A percentile compares a stretch with the other conserved stretches of the same genome.
Evolutionary conservation across 805 yeast species (phyloP).

Genomic region (Candida nemodendra): DNA sequence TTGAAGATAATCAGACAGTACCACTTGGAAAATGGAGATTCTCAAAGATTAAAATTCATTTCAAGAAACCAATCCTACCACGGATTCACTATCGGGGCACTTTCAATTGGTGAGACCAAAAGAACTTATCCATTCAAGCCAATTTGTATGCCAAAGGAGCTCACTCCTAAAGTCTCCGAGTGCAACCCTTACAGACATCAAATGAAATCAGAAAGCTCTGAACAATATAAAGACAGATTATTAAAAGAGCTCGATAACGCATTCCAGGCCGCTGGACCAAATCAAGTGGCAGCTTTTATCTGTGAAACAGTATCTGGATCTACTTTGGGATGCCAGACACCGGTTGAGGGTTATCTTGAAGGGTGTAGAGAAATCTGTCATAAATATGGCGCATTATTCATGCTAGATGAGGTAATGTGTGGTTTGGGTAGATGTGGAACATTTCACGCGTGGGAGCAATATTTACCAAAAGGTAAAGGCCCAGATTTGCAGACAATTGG

Average conservation of each 20-base stretch:
- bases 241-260: slow-evolving; percentile 38
- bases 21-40: slow-evolving; percentile 38
- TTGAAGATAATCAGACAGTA: slow-evolving; percentile 58
- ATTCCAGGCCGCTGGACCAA: slow-evolving; percentile 40
- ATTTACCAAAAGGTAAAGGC: slow-evolving; percentile 24
- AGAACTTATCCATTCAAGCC: slow-evolving; percentile 33
- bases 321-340: slow-evolving; percentile 42
- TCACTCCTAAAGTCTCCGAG: slow-evolving; percentile 25
- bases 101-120: slow-evolving; percentile 35
- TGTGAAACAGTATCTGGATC: slow-evolving; percentile 47
- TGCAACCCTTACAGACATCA: slow-evolving; percentile 34
- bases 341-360: slow-evolving; percentile 43
- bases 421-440: slow-evolving; percentile 52
- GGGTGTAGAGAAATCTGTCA: slow-evolving; percentile 45
- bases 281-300: slow-evolving; percentile 39
- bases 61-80: slow-evolving; percentile 43
- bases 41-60: slow-evolving; percentile 37
- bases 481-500: slow-evolving; percentile 50
- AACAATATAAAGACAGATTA: slow-evolving; percentile 36
- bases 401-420: slow-evolving; percentile 54
- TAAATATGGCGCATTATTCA: slow-evolving; percentile 46
- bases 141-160: slow-evolving; percentile 16
- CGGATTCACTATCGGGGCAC: slow-evolving; percentile 44
- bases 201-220: slow-evolving; percentile 35
- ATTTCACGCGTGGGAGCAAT: slow-evolving; percentile 37